Conservation (phyloP, 2,329 filamentous ascomycete genomes). For the Penicillium sp. region DNA sequence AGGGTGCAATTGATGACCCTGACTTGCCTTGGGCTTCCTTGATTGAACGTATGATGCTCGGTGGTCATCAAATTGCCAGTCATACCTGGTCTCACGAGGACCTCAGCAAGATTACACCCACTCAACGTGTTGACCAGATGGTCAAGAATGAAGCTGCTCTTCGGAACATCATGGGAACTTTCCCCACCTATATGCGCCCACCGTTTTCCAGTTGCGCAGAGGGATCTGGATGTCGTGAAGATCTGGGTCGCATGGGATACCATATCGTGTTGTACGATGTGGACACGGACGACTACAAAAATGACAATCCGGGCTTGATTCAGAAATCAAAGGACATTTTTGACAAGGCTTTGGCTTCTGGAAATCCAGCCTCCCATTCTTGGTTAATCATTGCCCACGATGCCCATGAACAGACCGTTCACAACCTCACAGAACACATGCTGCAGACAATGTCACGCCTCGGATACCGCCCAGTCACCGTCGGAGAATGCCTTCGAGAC, state of each 20-base stretch:
- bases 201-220: slow-evolving; percentile 47
- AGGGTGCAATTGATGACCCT: slow-evolving; percentile 46
- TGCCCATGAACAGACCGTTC: slow-evolving; percentile 44
- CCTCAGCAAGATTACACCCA: slow-evolving; percentile 40
- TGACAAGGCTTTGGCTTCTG: slow-evolving; percentile 30
- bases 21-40: slow-evolving; percentile 39
- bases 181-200: slow-evolving; percentile 56
- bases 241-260: slow-evolving; percentile 50
- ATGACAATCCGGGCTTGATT: slow-evolving; percentile 38
- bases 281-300: slow-evolving; percentile 50
- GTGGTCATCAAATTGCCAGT: slow-evolving; percentile 53
- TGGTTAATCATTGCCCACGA: slow-evolving; percentile 46
- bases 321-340: slow-evolving; percentile 44
- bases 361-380: slow-evolving; percentile 29
- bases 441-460: slow-evolving; percentile 30
- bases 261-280: slow-evolving; percentile 50
- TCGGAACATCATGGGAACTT: slow-evolving; percentile 48
- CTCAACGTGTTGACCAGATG: slow-evolving; percentile 44
- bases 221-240: slow-evolving; percentile 40
- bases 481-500: slow-evolving; percentile 46
- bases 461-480: slow-evolving; percentile 41
- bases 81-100: slow-evolving; percentile 55
- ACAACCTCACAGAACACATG: slow-evolving; percentile 45
- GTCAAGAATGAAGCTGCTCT: slow-evolving; percentile 50
- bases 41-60: slow-evolving; percentile 43